Conservation (phyloP, 306 rosid genomes). For the Elaeagnus macrophylla region DNA sequence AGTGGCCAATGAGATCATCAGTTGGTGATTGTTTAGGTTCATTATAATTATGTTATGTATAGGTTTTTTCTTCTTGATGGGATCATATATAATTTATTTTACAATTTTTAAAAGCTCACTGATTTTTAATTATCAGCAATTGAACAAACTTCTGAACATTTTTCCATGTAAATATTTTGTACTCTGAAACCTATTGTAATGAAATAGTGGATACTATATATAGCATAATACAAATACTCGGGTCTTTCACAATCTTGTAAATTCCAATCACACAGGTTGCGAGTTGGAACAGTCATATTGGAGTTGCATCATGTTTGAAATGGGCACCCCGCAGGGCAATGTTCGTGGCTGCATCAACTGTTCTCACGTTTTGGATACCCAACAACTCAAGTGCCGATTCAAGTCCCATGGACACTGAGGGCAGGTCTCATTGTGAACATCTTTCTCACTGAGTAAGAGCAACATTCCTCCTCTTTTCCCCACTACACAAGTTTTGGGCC, state of each 20-base stretch:
- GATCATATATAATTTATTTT: too few relatives aligned
- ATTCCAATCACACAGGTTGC: constrained; percentile 42
- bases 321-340: constrained; percentile 94
- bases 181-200: too few relatives aligned
- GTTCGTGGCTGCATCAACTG: constrained; percentile 89
- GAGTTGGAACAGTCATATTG: constrained; percentile 74
- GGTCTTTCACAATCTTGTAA: neutral
- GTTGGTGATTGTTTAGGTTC: too few relatives aligned
- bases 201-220: neutral
- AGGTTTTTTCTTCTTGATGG: too few relatives aligned
- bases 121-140: too few relatives aligned
- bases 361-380: constrained; percentile 92
- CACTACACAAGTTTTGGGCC: too few relatives aligned
- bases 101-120: too few relatives aligned
- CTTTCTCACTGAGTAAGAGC: constrained; percentile 4
- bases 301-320: constrained; percentile 80
- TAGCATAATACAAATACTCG: neutral
- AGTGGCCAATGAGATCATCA: too few relatives aligned
- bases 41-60: too few relatives aligned
- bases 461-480: neutral
- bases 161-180: too few relatives aligned
- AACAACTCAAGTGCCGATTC: constrained; percentile 37
- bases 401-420: constrained; percentile 26
- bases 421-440: constrained; percentile 30
- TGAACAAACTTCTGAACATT: too few relatives aligned